Evolutionary conservation across 169 alveolate genomes (phyloP).

Genomic region (Amoebophrya sp.): DNA sequence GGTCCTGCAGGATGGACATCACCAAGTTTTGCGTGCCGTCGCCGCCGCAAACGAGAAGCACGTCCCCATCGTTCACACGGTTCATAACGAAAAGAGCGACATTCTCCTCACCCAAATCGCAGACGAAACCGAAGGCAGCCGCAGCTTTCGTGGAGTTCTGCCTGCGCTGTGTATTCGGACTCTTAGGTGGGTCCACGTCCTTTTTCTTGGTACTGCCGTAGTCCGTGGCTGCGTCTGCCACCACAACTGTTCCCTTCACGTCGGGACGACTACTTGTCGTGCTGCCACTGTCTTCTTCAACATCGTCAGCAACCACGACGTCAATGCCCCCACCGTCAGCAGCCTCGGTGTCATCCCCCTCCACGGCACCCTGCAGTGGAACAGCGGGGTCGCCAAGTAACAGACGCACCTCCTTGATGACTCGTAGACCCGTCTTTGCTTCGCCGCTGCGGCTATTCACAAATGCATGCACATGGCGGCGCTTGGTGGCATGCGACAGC

Average conservation of each 20-base stretch:
- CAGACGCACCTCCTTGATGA: neutral
- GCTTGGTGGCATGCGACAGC: no score
- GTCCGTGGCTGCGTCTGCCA: neutral
- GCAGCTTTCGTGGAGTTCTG: neutral
- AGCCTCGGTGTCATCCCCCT: neutral
- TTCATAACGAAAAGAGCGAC: neutral
- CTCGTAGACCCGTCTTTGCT: neutral
- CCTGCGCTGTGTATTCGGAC: neutral
- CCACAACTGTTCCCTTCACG: neutral
- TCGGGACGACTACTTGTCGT: neutral
- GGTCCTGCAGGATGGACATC: neutral
- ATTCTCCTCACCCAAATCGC: neutral
- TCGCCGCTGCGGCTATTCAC: neutral
- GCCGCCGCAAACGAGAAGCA: neutral
- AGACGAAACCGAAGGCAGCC: no score
- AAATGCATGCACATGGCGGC: neutral
- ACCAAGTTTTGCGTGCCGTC: neutral
- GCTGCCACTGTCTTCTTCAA: neutral
- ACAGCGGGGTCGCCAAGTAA: neutral
- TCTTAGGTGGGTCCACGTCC: neutral
- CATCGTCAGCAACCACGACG: neutral
- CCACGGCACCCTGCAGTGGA: neutral
- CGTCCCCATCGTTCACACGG: neutral
- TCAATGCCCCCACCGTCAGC: neutral
- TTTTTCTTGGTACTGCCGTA: neutral